These are phyloP conservation scores for Penicillium freii DNA, from an alignment of 2,329 filamentous ascomycete species.

Conservation along the genomic window DNA sequence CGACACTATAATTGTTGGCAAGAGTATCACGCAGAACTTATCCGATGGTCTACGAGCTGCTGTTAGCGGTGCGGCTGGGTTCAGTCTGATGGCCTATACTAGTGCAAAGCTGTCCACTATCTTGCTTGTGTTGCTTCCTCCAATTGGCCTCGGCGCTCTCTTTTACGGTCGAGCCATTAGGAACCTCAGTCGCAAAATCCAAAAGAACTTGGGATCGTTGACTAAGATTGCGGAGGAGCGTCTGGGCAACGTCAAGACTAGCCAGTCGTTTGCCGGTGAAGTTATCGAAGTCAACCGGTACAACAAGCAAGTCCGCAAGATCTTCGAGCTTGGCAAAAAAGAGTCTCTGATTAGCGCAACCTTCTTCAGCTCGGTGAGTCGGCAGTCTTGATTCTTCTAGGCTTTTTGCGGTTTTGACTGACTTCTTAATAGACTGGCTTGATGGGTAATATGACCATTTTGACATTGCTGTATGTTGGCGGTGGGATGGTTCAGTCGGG, in stretches of 20 bases:
- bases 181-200: conserved; percentile 85
- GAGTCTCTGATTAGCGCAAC: conserved; percentile 87
- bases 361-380: conserved; percentile 69
- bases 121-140: conserved; percentile 81
- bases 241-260: conserved; percentile 94
- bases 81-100: conserved; percentile 93
- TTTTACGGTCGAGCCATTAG: conserved; percentile 87
- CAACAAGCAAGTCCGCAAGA: conserved; percentile 85
- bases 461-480: conserved; percentile 85
- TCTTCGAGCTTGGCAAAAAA: conserved; percentile 81
- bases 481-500: conserved; percentile 86
- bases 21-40: conserved; percentile 96
- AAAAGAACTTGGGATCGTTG: conserved; percentile 86
- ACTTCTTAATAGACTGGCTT: conserved; percentile 67
- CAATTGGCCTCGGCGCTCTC: conserved; percentile 84
- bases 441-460: conserved; percentile 93
- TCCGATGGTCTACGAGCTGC: conserved; percentile 91
- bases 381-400: neutral
- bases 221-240: conserved; percentile 98
- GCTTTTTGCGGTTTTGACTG: conserved; percentile 11
- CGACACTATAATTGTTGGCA: conserved; percentile 96
- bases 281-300: conserved; percentile 86
- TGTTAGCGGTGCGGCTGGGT: conserved; percentile 85
- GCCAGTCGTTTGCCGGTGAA: conserved; percentile 93
- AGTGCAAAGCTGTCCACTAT: conserved; percentile 87